Conservation (phyloP, 805 yeast genomes). For the Zygosaccharomyces rouxii region DNA sequence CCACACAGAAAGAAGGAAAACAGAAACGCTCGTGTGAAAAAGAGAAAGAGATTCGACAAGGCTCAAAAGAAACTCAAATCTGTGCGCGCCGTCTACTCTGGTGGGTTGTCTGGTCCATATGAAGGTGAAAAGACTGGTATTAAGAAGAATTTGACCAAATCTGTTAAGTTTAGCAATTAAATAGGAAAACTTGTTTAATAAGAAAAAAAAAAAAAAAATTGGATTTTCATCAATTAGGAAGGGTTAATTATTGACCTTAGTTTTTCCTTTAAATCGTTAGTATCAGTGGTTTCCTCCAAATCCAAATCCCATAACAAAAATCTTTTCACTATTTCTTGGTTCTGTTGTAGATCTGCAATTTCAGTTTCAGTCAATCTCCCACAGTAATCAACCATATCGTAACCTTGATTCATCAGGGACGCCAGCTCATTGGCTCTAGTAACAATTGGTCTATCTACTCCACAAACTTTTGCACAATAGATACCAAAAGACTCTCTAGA, state of each 20-base stretch:
- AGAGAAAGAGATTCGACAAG: conserved; percentile 92
- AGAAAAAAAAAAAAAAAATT: not conserved
- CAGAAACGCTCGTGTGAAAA: conserved; percentile 94
- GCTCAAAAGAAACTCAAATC: conserved; percentile 93
- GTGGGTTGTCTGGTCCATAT: conserved; percentile 68
- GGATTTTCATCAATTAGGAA: not conserved
- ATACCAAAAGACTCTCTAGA: conserved; percentile 38
- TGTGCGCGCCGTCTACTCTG: conserved; percentile 81
- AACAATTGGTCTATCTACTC: conserved; percentile 32
- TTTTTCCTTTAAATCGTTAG: conserved; percentile 11
- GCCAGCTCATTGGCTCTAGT: conserved; percentile 33
- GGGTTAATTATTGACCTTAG: conserved; percentile 1
- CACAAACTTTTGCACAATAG: conserved; percentile 41
- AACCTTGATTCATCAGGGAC: conserved; percentile 16
- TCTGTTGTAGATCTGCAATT: conserved; percentile 11
- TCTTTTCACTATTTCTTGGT: conserved; percentile 21
- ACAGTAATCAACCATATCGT: conserved; percentile 20
- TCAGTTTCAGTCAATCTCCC: conserved; percentile 18
- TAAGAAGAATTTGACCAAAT: conserved; percentile 85
- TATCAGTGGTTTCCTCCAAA: conserved; percentile 14
- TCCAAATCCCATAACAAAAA: conserved; percentile 32
- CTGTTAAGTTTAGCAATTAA: conserved; percentile 57
- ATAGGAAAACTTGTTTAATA: not conserved
- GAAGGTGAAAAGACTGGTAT: conserved; percentile 97
- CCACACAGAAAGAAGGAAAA: conserved; percentile 89